A percentile compares a stretch with the other conserved stretches of the same genome.
phyloP scores from a whole-genome alignment of 129 eudicot genomes.

The Flaveria trinervia region DNA sequence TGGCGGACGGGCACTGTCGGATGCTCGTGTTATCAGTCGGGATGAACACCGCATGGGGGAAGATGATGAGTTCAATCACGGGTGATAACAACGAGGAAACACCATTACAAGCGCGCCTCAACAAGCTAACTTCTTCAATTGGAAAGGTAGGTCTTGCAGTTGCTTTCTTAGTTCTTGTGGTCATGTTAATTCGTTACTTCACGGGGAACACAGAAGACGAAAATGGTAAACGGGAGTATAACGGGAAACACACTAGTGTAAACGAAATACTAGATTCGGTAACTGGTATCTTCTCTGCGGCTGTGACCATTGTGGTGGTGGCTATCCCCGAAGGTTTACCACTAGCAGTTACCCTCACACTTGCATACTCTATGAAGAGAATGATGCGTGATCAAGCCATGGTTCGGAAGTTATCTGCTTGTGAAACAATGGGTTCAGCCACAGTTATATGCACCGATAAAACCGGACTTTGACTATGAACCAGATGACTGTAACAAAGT shows the following conservation, averaged over 20 bases:
- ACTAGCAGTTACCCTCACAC: slow-evolving; percentile 78
- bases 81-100: slow-evolving; percentile 62
- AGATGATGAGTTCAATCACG: slow-evolving; percentile 81
- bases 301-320: slow-evolving; percentile 89
- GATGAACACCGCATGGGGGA: slow-evolving; percentile 76
- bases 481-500: slow-evolving; percentile 78
- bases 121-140: slow-evolving; percentile 68
- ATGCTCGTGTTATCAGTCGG: slow-evolving; percentile 81
- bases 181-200: slow-evolving; percentile 70
- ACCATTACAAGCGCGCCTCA: slow-evolving; percentile 67
- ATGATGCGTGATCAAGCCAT: slow-evolving; percentile 93
- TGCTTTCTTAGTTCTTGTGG: slow-evolving; percentile 63
- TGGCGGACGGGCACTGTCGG: slow-evolving; percentile 69
- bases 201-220: slow-evolving; percentile 65
- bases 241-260: slow-evolving; percentile 36
- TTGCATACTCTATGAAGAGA: slow-evolving; percentile 89
- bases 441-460: slow-evolving; percentile 86
- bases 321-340: slow-evolving; percentile 94
- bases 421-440: slow-evolving; percentile 96
- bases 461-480: slow-evolving; percentile 79
- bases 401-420: slow-evolving; percentile 86
- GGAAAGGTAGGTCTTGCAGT: slow-evolving; percentile 83
- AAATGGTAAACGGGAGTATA: slow-evolving; percentile 46
- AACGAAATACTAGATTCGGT: slow-evolving; percentile 56
- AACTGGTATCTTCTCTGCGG: slow-evolving; percentile 64